Evolutionary conservation across 176 grass and related monocot species (phyloP).

Genomic region (Echinochloa phyllopogon): DNA sequence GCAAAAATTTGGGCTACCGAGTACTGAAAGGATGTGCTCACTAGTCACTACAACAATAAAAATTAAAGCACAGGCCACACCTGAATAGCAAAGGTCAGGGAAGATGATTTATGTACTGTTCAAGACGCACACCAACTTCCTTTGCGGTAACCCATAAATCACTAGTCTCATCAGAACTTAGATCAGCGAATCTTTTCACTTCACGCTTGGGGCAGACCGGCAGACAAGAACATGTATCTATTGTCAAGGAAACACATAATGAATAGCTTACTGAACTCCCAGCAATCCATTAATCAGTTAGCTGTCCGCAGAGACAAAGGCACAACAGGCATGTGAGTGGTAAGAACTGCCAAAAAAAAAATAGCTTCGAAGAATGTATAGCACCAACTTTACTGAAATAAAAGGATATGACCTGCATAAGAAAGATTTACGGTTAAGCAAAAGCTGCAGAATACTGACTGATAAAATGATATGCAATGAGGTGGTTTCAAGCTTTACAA

Average conservation of each 20-base stretch:
- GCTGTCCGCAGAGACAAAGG: not conserved
- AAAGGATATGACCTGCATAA: conserved; percentile 98
- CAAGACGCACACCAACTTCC: conserved; percentile 69
- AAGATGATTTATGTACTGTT: conserved; percentile 86
- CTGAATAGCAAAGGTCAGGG: conserved; percentile 84
- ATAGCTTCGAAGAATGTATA: not conserved
- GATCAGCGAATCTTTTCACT: conserved; percentile 79
- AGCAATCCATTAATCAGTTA: not conserved
- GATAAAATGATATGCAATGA: not conserved
- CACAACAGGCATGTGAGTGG: not conserved
- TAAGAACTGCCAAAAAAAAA: not conserved
- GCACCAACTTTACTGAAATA: not conserved
- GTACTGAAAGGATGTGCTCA: conserved; percentile 9
- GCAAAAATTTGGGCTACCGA: not conserved
- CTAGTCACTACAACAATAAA: not conserved
- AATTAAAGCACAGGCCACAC: conserved; percentile 45
- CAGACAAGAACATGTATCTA: conserved; percentile 85
- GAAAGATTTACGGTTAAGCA: not conserved
- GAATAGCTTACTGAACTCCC: not conserved
- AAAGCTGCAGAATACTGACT: not conserved
- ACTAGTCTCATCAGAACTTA: conserved; percentile 77
- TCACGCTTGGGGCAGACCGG: conserved; percentile 75
- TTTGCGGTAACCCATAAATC: conserved; percentile 94
- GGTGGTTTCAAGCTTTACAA: not conserved
- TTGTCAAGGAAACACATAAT: conserved; percentile 65